Conservation (phyloP, 2,329 filamentous ascomycete species). For the Aspergillus sp. region DNA sequence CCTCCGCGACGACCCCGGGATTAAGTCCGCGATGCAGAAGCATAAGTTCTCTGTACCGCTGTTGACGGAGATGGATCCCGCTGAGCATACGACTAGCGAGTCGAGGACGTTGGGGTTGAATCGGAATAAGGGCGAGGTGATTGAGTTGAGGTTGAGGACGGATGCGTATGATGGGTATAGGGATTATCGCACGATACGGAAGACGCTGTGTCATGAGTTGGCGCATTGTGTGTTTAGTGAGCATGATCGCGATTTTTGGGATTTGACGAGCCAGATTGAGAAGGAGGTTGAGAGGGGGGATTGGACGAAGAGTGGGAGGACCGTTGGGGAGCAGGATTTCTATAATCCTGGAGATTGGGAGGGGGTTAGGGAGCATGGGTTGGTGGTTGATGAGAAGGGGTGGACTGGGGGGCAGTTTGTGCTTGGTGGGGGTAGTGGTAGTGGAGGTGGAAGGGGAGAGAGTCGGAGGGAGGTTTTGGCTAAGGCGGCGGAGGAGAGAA, state of each 20-base stretch:
- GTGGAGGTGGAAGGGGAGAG: conserved; percentile 46
- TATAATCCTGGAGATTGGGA: conserved; percentile 61
- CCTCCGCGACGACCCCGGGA: conserved; percentile 79
- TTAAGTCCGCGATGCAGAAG: conserved; percentile 77
- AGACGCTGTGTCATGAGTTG: conserved; percentile 91
- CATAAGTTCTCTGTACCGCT: conserved; percentile 83
- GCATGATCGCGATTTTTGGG: conserved; percentile 88
- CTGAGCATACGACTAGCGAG: conserved; percentile 79
- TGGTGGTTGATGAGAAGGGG: conserved; percentile 68
- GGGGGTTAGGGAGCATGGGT: conserved; percentile 51
- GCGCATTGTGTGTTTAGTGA: conserved; percentile 85
- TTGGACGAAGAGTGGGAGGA: conserved; percentile 71
- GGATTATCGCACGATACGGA: conserved; percentile 87
- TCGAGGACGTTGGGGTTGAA: conserved; percentile 83
- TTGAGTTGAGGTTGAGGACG: conserved; percentile 86
- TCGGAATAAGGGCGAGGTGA: conserved; percentile 81
- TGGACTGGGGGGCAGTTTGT: conserved; percentile 81
- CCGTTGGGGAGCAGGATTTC: conserved; percentile 60
- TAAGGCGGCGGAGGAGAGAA: conserved; percentile 68
- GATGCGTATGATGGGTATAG: conserved; percentile 93
- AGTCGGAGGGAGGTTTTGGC: conserved; percentile 74
- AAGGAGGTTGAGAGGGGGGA: conserved; percentile 78
- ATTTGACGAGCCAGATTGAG: conserved; percentile 83
- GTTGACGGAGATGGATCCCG: conserved; percentile 93
- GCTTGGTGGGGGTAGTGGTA: conserved; percentile 56